Evolutionary conservation across 805 yeast genomes (phyloP), one percentile per base, ranked within the genome.

Genomic region (Wickerhamiella azyma): DNA sequence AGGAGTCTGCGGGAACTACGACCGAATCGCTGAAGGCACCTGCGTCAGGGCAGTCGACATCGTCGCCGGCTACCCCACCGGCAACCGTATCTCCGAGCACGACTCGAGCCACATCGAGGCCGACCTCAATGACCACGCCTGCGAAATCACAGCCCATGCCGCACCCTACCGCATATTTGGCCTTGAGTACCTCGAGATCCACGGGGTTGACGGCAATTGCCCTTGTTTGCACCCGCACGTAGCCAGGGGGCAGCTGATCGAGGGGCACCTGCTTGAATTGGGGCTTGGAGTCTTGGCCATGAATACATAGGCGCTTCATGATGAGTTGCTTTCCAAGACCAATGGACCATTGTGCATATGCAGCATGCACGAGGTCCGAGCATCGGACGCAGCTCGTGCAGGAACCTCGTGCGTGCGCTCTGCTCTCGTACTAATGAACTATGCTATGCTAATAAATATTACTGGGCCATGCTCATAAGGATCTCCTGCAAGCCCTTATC

Each of bases 401-500:
- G n/a, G n/a, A n/a, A n/a, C n/a, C n/a, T n/a, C n/a, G n/a, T n/a
- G n/a, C n/a, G n/a, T n/a, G n/a, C n/a, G n/a, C n/a, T n/a, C n/a
- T n/a, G n/a, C n/a, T n/a, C n/a, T n/a, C n/a, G n/a, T n/a, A n/a
- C n/a, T n/a, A n/a, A n/a, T n/a, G n/a, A n/a, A n/a, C n/a, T n/a
- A n/a, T n/a, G n/a, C n/a, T n/a, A 33, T 33, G 18, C 17, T 35
- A 17, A 24, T 16, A 21, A 19, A 26, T 16, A 24, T 18, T 24
- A 37, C n/a, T 17, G 37, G 16, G 24, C 29, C 43, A 41, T 10
- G 16, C 44, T 41, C 96, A 89, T 89, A 59, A 89, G 84, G 48
- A 89, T 89, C 64, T 89, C 97, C 55, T 84, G 85, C 51, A 89
- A 70, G 11, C 95, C 86, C 61, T 85, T 79, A 2, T 81, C 73